Conservation (phyloP, 345 rosid genomes). For the Arabidopsis thaliana region DNA sequence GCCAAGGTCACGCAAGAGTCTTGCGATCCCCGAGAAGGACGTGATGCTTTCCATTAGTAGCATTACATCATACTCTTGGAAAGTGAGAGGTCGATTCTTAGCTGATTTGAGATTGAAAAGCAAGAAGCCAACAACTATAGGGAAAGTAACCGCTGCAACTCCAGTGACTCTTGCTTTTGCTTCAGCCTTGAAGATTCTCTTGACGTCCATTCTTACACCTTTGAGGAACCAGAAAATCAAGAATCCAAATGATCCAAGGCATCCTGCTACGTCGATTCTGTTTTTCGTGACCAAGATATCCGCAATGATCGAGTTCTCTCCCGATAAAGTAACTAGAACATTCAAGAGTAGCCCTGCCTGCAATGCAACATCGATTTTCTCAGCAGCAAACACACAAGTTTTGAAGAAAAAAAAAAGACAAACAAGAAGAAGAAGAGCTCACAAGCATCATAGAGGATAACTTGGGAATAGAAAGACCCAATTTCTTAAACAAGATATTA, state of each 20-base stretch:
- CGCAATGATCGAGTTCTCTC: not conserved
- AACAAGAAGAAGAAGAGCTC: slow-evolving; percentile 10
- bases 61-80: not conserved
- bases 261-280: slow-evolving; percentile 41
- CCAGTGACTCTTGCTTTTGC: slow-evolving; percentile 44
- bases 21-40: slow-evolving; percentile 51
- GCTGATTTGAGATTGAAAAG: not conserved
- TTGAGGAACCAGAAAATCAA: slow-evolving; percentile 52
- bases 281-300: slow-evolving; percentile 32
- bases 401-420: not conserved
- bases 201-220: slow-evolving; percentile 60
- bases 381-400: not conserved
- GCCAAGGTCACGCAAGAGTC: slow-evolving; percentile 57
- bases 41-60: slow-evolving; percentile 45
- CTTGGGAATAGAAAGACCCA: slow-evolving; percentile 38
- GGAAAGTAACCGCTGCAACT: slow-evolving; percentile 35
- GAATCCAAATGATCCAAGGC: slow-evolving; percentile 50
- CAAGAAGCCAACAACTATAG: slow-evolving; percentile 7
- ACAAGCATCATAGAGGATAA: slow-evolving; percentile 48
- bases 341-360: slow-evolving; percentile 40
- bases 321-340: not conserved
- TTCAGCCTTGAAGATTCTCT: slow-evolving; percentile 36
- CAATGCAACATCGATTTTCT: not conserved
- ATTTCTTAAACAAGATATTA: slow-evolving; percentile 33
- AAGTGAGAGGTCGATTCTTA: not conserved